Evolutionary conservation across 2,329 filamentous ascomycete genomes (phyloP), one percentile per base, ranked within the genome.

Genomic region (Colletotrichum liriopes): DNA sequence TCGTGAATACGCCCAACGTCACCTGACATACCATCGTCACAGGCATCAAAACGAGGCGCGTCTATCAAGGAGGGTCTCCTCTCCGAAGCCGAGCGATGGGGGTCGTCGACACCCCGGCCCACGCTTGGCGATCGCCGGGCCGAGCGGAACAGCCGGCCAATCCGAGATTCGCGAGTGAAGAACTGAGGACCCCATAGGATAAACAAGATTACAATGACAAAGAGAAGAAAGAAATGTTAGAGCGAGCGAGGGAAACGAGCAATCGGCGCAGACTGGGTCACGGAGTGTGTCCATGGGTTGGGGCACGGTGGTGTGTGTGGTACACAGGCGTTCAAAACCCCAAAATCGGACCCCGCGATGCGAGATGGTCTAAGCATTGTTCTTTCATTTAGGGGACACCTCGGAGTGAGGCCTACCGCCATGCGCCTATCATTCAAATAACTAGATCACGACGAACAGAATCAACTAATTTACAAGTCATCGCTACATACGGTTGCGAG

Each of bases 61-160:
- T 68, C 71, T 26, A 73, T 73, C n/a, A 73, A 73, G 39, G 71
- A 73, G 32, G 71, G 67, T 29, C 67, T 73, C 14, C 71, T 73
- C 47, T 73, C 71, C 18, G 67, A 73, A 52, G 67, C 66, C 41
- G 66, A 73, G 67, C 54, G 71, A 37, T 73, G 66, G 71, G 71
- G 71, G 14, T 72, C 69, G 6, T 52, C 69, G 6, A 64, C 59
- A n/a, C 69, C 69, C 29, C 65, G 69, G 39, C 23, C 65, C 58
- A 60, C 65, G 39, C 69, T 69, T 47, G 69, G 65, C 39, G 69
- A 72, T 72, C 69, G 69, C 32, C 69, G 69, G 54, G 65, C 49
- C 41, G 69, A 72, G 23, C 69, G 69, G 59, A 60, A 66, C 54
- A 72, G 65, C 45, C 69, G 69, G 32, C 52, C 69, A 45, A 66